A percentile compares a stretch with the other conserved stretches of the same genome.
phyloP scores from a whole-genome alignment of 1,284 basidiomycete genomes.

The Amylostereum areolatum region DNA sequence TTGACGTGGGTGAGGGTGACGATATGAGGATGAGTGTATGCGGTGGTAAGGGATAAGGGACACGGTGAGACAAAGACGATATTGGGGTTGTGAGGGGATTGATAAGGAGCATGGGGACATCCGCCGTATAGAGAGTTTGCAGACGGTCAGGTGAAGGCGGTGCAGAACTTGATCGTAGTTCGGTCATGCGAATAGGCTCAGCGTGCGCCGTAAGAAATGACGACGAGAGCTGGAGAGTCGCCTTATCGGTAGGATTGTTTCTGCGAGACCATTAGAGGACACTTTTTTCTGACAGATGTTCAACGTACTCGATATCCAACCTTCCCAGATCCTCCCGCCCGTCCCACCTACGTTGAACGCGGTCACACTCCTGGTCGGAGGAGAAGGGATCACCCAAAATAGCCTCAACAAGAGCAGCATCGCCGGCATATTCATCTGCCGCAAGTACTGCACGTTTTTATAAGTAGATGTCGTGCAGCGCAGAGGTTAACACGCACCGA shows the following conservation, averaged over 20 bases:
- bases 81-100: conserved; percentile 51
- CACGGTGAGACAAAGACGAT: conserved; percentile 24
- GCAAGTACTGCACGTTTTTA: conserved; percentile 41
- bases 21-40: conserved; percentile 50
- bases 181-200: conserved; percentile 36
- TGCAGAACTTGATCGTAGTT: conserved; percentile 32
- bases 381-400: conserved; percentile 64
- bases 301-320: conserved; percentile 12
- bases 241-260: conserved; percentile 11
- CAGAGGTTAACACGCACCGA: conserved; percentile 5
- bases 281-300: background rate
- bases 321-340: conserved; percentile 32
- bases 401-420: conserved; percentile 55
- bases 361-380: conserved; percentile 36
- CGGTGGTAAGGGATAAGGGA: conserved; percentile 33
- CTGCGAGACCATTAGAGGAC: background rate
- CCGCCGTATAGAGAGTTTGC: conserved; percentile 37
- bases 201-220: conserved; percentile 49
- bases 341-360: conserved; percentile 26
- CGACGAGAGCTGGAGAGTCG: conserved; percentile 30
- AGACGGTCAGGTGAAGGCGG: conserved; percentile 14
- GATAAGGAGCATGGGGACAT: conserved; percentile 53
- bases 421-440: conserved; percentile 42
- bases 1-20: conserved; percentile 18
- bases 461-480: background rate